Base-by-base conservation (phyloP, 176 grass and related monocot genomes). In the Cymbopogon citratus region DNA sequence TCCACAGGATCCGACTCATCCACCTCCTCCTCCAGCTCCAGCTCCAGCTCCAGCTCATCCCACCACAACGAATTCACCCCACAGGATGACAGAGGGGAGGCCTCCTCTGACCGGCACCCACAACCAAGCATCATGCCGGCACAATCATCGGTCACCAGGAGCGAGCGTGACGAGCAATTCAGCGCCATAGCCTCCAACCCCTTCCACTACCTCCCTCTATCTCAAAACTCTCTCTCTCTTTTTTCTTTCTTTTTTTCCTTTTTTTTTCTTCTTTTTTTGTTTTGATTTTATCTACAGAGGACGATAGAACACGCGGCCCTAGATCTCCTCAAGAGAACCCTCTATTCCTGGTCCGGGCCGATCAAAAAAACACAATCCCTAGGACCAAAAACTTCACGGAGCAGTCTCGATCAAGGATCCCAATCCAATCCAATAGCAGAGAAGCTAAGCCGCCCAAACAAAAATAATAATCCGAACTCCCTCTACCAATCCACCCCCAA, bases 321-420 rank as follows among this genome's bases (percentile, higher is more conserved):
- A 85, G 79, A 91, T 90, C 85, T 80, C 79, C 77, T 68, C 65
- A 71, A 90, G 80, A 86, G 66, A 91, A 91, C 91, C 86, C 90
- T 92, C 91, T 78, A 91, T 97, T 91, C 87, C 85, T 87, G 86
- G 86, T 87, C 85, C 80, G 80, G 84, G 85, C 80, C 72, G 81
- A 85, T 84, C 7, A 83, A 86, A 97, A 87, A 96, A 87, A 84
- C 66, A 70, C 68, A 81, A 90, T 82, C 85, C 81, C 88, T 60
- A 89, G 91, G 88, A 93, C 91, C 88, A 93, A 87, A 91, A 97
- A 97, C 83, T 85, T 97, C 94, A 93, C 91, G 29, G 94, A 93
- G 94, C 88, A 87, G 77, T 89, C 91, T 83, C 77, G 88, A 87
- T 91, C 81, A 79, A 71, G 90, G 81, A 84, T 85, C 69, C 80